Evolutionary conservation across 306 rosid genomes (phyloP).

Genomic region (Adenanthera pavonina): DNA sequence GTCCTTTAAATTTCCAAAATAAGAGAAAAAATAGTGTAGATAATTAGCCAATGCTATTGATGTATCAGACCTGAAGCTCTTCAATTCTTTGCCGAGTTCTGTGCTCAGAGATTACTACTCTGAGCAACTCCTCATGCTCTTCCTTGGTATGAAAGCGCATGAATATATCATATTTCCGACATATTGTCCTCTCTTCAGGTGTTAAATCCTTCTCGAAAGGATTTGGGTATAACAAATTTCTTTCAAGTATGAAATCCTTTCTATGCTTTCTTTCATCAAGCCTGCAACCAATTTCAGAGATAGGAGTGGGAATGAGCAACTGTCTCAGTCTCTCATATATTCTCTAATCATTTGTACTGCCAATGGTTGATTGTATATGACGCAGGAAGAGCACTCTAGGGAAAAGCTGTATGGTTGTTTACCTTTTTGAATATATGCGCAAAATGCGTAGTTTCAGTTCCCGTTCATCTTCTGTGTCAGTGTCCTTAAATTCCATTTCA

Average conservation of each 20-base stretch:
- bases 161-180: constrained; percentile 75
- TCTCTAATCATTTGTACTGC: constrained; percentile 16
- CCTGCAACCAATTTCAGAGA: constrained; percentile 56
- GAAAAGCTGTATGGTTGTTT: constrained; percentile 32
- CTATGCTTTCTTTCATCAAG: constrained; percentile 94
- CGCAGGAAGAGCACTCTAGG: not conserved
- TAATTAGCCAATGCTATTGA: constrained; percentile 23
- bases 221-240: constrained; percentile 79
- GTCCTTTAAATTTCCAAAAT: not conserved
- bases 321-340: not conserved
- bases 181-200: constrained; percentile 76
- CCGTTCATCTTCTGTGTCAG: constrained; percentile 83
- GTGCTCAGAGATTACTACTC: constrained; percentile 65
- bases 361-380: not conserved
- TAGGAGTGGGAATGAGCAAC: constrained; percentile 26
- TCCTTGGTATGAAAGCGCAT: constrained; percentile 93
- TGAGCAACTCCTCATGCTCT: constrained; percentile 78
- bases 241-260: constrained; percentile 86
- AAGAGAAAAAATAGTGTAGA: not conserved
- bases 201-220: constrained; percentile 78
- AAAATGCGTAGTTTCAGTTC: constrained; percentile 83
- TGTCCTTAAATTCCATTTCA: constrained; percentile 96
- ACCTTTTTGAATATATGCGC: constrained; percentile 85
- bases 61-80: constrained; percentile 82
- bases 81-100: constrained; percentile 70